Base-by-base conservation (phyloP, 1,284 basidiomycete species). In the Ceratobasidium sp. region DNA sequence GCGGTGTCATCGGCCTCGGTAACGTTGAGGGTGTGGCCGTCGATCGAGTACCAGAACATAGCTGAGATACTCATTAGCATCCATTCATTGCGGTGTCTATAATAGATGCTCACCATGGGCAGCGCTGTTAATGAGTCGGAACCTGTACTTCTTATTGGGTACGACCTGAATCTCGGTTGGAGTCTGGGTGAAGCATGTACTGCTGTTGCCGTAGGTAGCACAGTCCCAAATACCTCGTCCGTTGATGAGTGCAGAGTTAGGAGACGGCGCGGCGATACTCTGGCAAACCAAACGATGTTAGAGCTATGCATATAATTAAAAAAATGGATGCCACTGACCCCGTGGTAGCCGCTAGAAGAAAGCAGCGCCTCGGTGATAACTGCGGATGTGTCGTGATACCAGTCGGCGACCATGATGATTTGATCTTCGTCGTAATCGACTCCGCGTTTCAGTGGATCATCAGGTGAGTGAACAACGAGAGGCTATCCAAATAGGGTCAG, bases 1-100 rank as follows among this genome's bases (percentile, higher is more conserved):
- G 52, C 23, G n/a, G 81, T 84, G 41, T 84, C 84, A 73, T 86
- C 85, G 23, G 83, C 82, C n/a, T n/a, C n/a, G n/a, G n/a, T n/a
- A n/a, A n/a, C n/a, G n/a, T n/a, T n/a, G n/a, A n/a, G n/a, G n/a
- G n/a, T n/a, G n/a, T n/a, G n/a, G n/a, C n/a, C n/a, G n/a, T n/a
- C n/a, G n/a, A n/a, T n/a, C n/a, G n/a, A n/a, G n/a, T n/a, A n/a
- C n/a, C n/a, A n/a, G n/a, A n/a, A n/a, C n/a, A n/a, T n/a, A n/a
- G n/a, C n/a, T 75, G 84, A 82, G 30, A 8, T n/a, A 26, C 9
- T 23, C 23, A 26, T 52, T 28, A n/a, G 45, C 16, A 21, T 46
- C 9, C 4, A 18, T 18, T 28, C 14, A 30, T 34, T n/a, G 32
- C 1, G 4, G 3, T 30, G 18, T 12, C 18, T 8, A 58, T 23